Evolutionary conservation across 2,329 filamentous ascomycete species (phyloP).

Genomic region (Paraphaeosphaeria minitans): DNA sequence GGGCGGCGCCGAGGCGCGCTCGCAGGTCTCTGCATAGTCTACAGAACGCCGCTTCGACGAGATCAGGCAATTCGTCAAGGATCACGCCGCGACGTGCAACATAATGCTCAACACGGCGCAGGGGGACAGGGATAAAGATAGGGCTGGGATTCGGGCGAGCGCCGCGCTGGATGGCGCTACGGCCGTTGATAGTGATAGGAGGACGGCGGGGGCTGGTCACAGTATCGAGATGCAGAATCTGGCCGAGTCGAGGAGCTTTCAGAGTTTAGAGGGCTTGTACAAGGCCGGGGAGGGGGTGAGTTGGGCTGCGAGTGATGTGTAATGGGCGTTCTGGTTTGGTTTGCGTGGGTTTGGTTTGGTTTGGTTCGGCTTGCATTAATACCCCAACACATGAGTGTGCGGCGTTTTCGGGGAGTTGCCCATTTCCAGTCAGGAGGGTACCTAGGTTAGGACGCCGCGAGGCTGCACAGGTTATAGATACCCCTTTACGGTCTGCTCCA

Average conservation of each 20-base stretch:
- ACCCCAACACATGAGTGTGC: slow-evolving; percentile 1
- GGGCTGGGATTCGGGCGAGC: too few species aligned
- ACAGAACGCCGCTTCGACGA: too few species aligned
- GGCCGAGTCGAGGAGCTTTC: too few species aligned
- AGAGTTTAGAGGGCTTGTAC: too few species aligned
- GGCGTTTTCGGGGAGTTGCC: neutral
- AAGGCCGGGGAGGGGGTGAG: neutral
- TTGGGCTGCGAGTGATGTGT: neutral
- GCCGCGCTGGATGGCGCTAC: neutral
- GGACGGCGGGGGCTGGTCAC: neutral
- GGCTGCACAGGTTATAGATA: too few species aligned
- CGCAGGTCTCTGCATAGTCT: too few species aligned
- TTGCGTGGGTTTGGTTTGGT: too few species aligned
- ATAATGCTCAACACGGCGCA: neutral
- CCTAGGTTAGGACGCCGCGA: too few species aligned
- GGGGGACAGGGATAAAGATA: neutral
- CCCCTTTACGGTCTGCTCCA: too few species aligned
- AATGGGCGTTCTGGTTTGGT: neutral
- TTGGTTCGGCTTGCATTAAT: neutral
- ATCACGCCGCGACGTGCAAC: neutral
- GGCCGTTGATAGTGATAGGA: neutral
- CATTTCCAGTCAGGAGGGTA: too few species aligned
- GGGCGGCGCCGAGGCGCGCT: too few species aligned
- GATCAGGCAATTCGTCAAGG: too few species aligned
- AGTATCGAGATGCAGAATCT: neutral